A percentile compares a stretch with the other conserved stretches of the same genome.
Evolutionary conservation across 257 asterid species (phyloP).

Genomic region (Plectranthus barbatus): DNA sequence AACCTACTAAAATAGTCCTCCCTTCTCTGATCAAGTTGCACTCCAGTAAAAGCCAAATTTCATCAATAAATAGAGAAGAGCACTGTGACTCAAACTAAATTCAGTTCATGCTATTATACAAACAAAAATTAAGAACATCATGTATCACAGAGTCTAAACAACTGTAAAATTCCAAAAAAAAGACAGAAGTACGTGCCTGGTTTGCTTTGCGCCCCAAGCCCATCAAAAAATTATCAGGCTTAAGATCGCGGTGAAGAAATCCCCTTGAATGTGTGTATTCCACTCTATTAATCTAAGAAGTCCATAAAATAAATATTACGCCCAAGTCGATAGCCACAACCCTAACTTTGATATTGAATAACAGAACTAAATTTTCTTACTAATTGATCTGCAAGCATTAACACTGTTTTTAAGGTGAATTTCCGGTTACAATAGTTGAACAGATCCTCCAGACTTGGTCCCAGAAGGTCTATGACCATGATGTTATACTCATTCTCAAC

Average conservation of each 20-base stretch:
- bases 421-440: conserved; percentile 80
- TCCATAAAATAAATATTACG: not conserved
- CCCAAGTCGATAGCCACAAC: conserved; percentile 11
- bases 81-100: not conserved
- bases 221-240: conserved; percentile 93
- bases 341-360: conserved; percentile 3
- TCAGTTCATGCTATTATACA: not conserved
- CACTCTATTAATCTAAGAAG: conserved; percentile 78
- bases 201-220: conserved; percentile 99
- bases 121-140: not conserved
- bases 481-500: conserved; percentile 74
- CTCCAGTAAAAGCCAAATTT: no score
- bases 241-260: conserved; percentile 96
- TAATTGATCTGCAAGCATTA: conserved; percentile 92
- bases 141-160: not conserved
- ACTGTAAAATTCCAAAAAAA: not conserved
- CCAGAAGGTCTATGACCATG: conserved; percentile 94
- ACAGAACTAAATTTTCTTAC: conserved; percentile 32
- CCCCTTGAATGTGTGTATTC: conserved; percentile 93
- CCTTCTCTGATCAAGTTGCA: no score
- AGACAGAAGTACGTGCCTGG: conserved; percentile 43
- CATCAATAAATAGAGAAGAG: no score
- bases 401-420: conserved; percentile 69
- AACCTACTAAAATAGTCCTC: no score
- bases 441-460: conserved; percentile 90